Percentiles rank a stretch among this genome's conserved stretches.
Evolutionary conservation across 179 eudicot species (phyloP).

Genomic region (Spinacia oleracea): DNA sequence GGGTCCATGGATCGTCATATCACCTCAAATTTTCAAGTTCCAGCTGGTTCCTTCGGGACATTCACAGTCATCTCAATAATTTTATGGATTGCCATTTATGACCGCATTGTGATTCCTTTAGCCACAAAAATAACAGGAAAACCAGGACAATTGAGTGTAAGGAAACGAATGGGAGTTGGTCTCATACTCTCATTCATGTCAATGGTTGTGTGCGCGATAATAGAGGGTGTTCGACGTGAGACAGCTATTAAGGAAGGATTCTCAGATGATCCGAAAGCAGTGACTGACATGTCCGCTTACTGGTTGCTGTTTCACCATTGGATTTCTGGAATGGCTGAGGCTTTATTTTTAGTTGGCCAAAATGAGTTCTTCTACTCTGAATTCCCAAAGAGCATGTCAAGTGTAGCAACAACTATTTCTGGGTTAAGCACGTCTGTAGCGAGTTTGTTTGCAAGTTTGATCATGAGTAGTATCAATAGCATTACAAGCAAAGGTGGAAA

Average conservation of each 20-base stretch:
- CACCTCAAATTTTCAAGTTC: conserved; percentile 41
- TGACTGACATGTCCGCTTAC: conserved; percentile 39
- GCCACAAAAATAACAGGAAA: conserved; percentile 32
- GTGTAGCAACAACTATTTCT: conserved; percentile 36
- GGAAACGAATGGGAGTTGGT: conserved; percentile 52
- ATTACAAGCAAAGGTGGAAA: conserved; percentile 39
- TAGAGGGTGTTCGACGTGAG: conserved; percentile 37
- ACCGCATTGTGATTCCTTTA: conserved; percentile 41
- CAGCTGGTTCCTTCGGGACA: conserved; percentile 50
- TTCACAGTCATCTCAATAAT: conserved; percentile 33
- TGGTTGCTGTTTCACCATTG: conserved; percentile 44
- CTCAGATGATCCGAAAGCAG: conserved; percentile 18
- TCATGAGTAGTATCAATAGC: conserved; percentile 32
- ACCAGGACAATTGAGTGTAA: conserved; percentile 28
- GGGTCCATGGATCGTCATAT: conserved; percentile 49
- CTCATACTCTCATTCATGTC: conserved; percentile 30
- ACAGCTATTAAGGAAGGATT: conserved; percentile 28
- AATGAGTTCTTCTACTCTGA: conserved; percentile 49
- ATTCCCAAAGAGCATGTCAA: conserved; percentile 52
- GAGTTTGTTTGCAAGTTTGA: conserved; percentile 34
- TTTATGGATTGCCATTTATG: conserved; percentile 46
- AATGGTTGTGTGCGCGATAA: conserved; percentile 29
- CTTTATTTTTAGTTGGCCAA: conserved; percentile 38
- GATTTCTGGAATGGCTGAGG: conserved; percentile 41
- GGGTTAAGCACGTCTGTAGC: conserved; percentile 30